These are phyloP conservation scores for Pseudofabraea citricarpa DNA, from an alignment of 2,329 filamentous ascomycete species.

Conservation along the genomic window DNA sequence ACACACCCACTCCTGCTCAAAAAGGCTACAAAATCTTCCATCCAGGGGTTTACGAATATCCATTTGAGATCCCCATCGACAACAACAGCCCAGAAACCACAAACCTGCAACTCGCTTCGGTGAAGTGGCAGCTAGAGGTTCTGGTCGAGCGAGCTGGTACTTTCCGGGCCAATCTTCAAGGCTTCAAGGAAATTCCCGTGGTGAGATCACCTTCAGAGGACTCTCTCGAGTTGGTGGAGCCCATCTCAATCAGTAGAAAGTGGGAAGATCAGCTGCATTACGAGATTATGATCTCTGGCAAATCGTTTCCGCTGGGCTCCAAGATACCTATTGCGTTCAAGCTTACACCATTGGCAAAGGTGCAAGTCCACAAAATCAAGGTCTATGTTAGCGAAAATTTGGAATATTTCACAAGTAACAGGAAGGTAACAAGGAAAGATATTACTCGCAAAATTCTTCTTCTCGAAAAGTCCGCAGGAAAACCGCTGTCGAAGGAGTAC, in stretches of 20 bases:
- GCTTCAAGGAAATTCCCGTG: slow-evolving; percentile 61
- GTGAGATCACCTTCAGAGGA: slow-evolving; percentile 66
- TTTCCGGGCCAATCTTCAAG: slow-evolving; percentile 64
- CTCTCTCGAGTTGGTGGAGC: slow-evolving; percentile 67
- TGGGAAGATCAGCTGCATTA: slow-evolving; percentile 76
- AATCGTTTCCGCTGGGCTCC: slow-evolving; percentile 68
- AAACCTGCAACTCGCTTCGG: slow-evolving; percentile 63
- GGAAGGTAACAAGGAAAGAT: slow-evolving; percentile 63
- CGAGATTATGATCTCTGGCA: slow-evolving; percentile 73
- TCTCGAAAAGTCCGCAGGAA: slow-evolving; percentile 67
- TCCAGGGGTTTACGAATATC: slow-evolving; percentile 34
- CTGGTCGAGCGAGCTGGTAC: slow-evolving; percentile 65
- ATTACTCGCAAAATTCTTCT: slow-evolving; percentile 62
- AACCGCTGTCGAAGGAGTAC: slow-evolving; percentile 57
- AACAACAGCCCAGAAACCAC: slow-evolving; percentile 70
- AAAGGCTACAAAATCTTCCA: slow-evolving; percentile 69
- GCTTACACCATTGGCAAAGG: slow-evolving; percentile 67
- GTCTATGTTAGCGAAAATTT: slow-evolving; percentile 69
- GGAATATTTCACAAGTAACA: slow-evolving; percentile 65
- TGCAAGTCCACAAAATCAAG: slow-evolving; percentile 70
- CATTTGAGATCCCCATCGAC: slow-evolving; percentile 81
- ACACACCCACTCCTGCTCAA: slow-evolving; percentile 49
- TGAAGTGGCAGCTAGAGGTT: slow-evolving; percentile 67
- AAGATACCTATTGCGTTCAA: slow-evolving; percentile 74
- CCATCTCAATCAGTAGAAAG: slow-evolving; percentile 69